A percentile compares a stretch with the other conserved stretches of the same genome.
phyloP scores from a whole-genome alignment of 257 asterid genomes.

The Pogostemon cablin region DNA sequence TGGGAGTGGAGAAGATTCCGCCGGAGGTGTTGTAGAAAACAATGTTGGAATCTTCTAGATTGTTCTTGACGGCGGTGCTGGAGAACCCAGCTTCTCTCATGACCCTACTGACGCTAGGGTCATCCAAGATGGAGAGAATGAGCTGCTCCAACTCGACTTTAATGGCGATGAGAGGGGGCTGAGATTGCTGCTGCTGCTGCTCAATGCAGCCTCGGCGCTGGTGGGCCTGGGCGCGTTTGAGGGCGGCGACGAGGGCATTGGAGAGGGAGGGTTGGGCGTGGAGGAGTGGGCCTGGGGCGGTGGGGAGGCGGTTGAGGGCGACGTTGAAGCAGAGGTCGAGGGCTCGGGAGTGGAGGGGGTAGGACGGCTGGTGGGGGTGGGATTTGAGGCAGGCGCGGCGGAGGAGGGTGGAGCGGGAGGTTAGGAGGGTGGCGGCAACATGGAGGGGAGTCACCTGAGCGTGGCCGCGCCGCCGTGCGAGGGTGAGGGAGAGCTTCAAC shows the following conservation, averaged over 20 bases:
- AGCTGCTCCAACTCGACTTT: slow-evolving; percentile 83
- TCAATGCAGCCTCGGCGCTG: slow-evolving; percentile 74
- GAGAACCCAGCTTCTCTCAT: slow-evolving; percentile 93
- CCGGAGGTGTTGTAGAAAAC: slow-evolving; percentile 44
- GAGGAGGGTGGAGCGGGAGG: slow-evolving; percentile 56
- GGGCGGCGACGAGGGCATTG: slow-evolving; percentile 80
- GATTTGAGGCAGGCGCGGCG: slow-evolving; percentile 74
- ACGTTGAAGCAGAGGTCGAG: slow-evolving; percentile 89
- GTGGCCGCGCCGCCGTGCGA: slow-evolving; percentile 84
- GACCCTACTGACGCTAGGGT: slow-evolving; percentile 84
- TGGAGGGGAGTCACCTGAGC: slow-evolving; percentile 92
- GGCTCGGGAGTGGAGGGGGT: slow-evolving; percentile 71
- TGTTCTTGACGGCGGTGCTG: slow-evolving; percentile 57
- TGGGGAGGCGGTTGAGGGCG: slow-evolving; percentile 84
- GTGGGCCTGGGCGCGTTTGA: slow-evolving; percentile 80
- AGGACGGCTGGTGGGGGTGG: slow-evolving; percentile 46
- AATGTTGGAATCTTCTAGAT: slow-evolving; percentile 46
- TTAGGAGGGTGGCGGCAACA: slow-evolving; percentile 73
- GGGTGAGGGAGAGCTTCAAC: slow-evolving; percentile 77
- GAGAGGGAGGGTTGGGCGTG: slow-evolving; percentile 79
- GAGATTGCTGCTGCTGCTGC: slow-evolving; percentile 62
- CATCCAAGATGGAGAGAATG: slow-evolving; percentile 72
- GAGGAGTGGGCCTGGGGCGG: slow-evolving; percentile 59
- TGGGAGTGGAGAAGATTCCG: slow-evolving; percentile 74
- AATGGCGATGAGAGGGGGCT: slow-evolving; percentile 49